Evolutionary conservation across 2,329 filamentous ascomycete species (phyloP), one percentile per base, ranked within the genome.

Genomic region (Incumbomyces lentus): DNA sequence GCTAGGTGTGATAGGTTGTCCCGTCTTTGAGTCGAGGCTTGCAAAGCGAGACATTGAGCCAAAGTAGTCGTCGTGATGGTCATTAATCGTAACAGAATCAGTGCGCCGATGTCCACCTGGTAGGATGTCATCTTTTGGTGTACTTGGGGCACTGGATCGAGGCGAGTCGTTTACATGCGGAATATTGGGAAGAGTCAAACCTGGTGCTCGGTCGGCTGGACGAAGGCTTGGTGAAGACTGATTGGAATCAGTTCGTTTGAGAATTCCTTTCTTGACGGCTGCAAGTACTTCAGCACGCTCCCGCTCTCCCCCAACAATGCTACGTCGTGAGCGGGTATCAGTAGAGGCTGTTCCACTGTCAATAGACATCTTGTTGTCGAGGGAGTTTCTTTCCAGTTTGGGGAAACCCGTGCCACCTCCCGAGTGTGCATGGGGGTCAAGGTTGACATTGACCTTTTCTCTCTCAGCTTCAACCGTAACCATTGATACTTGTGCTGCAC

Each of bases 61-160:
- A 62, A 86, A 78, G 64, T 96, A 96, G 64, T 96, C 96, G 60
- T 96, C 92, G 52, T 92, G 86, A 64, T 95, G 95, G 60, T 96
- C 92, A 52, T 90, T 86, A 51, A 89, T 81, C 29, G 82, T 78
- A 38, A 90, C 79, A 0, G 82, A 82, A 33, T 81, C 82, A 19
- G 72, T 76, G 49, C 81, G 76, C 57, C 76, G 76, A 55, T 86
- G 83, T 11, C 75, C 75, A 22, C 64, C 58, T 41, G 65, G 64
- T 19, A 62, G 59, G 40, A 78, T 73, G 10, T 76, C 72, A 49
- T 94, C 87, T 48, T 78, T 82, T 5, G 89, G 89, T 2, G 90
- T 96, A 67, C 84, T 89, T 1, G 90, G 89, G 19, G 85, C 82
- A 61, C 84, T 94, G 1, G 87, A 92, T 57, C 76, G 82, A 2